Base-by-base conservation (phyloP, 495 filamentous ascomycete genomes). In the Elaphomyces granulatus region DNA sequence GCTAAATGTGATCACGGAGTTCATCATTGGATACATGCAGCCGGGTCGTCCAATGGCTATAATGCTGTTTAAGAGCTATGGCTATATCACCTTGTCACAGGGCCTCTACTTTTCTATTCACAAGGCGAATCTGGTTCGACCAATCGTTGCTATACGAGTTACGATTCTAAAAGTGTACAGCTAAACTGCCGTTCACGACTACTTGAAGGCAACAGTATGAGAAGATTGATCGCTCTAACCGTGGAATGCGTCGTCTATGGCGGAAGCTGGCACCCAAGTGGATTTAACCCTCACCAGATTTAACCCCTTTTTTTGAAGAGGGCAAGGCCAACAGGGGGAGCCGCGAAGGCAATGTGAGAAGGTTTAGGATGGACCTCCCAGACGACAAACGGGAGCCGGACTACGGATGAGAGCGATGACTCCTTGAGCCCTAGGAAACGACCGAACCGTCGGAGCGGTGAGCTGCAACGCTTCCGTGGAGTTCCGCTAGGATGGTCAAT, bases 31-130 rank as follows among this genome's bases (percentile, higher is more conserved):
- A 1, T 77, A 77, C 47, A 75, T 77, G 55, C 70, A 73, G 38
- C 70, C 70, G 1, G 76, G 76, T 4, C 55, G 54, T 3, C 75
- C 76, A 1, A 67, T 78, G 43, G 75, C 67, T 3, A 70, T 77
- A 55, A 85, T 79, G 75, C 56, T 77, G 34, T 79, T 79, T 61
- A 77, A 77, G 44, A 70, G 71, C 2, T 75, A 69, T 41, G 71
- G 72, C 10, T 75, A 74, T 40, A 74, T 78, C 28, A 68, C 63
- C 26, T 64, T 74, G 50, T 63, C 55, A 32, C 74, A 78, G 46
- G 75, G 67, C 10, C 56, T 76, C 37, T 63, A 54, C 41, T 77
- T 70, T 43, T 52, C n/a, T n/a, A n/a, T n/a, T n/a, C n/a, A n/a
- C n/a, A n/a, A n/a, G n/a, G n/a, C n/a, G n/a, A n/a, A n/a, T n/a